Evolutionary conservation across 306 rosid species (phyloP).

Genomic region (Hippophae rhamnoides): DNA sequence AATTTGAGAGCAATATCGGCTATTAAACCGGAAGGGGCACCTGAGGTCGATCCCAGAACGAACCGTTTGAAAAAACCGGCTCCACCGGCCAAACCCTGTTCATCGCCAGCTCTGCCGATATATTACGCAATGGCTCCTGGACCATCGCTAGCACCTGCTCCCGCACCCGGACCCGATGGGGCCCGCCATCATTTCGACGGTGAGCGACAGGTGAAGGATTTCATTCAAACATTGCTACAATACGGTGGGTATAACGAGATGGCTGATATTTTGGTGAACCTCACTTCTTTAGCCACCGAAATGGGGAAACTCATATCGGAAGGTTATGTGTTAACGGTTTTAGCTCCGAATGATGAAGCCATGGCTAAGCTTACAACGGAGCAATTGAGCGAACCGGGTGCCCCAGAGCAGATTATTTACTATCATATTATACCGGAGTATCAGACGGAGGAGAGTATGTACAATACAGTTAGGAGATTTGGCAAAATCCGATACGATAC

Average conservation of each 20-base stretch:
- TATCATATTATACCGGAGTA: conserved; percentile 25
- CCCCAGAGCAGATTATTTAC: conserved; percentile 27
- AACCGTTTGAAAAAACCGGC: conserved; percentile 20
- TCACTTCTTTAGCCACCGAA: conserved; percentile 22
- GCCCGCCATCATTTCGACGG: conserved; percentile 23
- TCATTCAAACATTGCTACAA: conserved; percentile 19
- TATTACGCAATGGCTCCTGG: conserved; percentile 23
- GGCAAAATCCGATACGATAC: conserved; percentile 22
- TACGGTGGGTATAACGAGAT: conserved; percentile 27
- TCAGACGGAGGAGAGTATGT: conserved; percentile 34
- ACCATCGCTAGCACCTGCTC: conserved; percentile 24
- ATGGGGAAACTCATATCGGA: conserved; percentile 25
- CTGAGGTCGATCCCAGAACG: conserved; percentile 26
- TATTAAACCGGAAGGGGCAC: conserved; percentile 26
- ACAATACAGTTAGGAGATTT: conserved; percentile 21
- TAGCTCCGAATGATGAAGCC: conserved; percentile 31
- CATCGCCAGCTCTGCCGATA: conserved; percentile 19
- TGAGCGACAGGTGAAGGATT: conserved; percentile 21
- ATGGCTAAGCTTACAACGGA: conserved; percentile 28
- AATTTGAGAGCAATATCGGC: conserved; percentile 18
- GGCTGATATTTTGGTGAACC: conserved; percentile 24
- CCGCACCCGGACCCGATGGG: conserved; percentile 25
- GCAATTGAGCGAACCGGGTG: conserved; percentile 28
- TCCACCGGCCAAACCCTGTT: conserved; percentile 17
- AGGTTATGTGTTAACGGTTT: conserved; percentile 25